Base-by-base conservation (phyloP, 257 asterid genomes). In the Eucommia ulmoides region DNA sequence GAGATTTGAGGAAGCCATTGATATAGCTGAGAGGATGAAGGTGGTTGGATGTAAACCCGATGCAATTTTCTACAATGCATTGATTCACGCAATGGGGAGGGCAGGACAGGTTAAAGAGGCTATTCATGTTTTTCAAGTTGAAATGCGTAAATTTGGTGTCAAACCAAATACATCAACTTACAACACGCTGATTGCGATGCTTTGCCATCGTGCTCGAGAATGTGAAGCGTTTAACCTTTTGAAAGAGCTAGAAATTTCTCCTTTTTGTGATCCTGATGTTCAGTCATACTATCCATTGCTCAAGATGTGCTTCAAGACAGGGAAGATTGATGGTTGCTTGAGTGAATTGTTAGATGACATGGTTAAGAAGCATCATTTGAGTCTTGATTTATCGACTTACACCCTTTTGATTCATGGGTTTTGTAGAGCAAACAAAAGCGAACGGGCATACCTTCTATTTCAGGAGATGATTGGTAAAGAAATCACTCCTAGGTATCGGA, bases 171-270 rank as follows among this genome's bases (percentile, higher is more conserved):
- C 85, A 2, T 78, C 97, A 15, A 87, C 88, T 20, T 83, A 68
- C 74, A 87, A 87, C 64, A 64, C 96, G 9, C 70, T 87, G 83
- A 80, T 87, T 49, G 78, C 96, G 6, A 75, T 83, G 89, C 75
- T 83, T 56, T 87, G 94, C 59, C 78, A 72, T 63, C 77, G 65
- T 46, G 61, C 38, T 41, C 77, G 72, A 59, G 93, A 64, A 61
- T 63, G 60, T 41, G 53, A 50, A 47, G 96, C 94, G 0, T 12
- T 65, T 42, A 65, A 78, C 53, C 67, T 64, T 54, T 76, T 83
- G 45, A 22, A 53, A 69, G 73, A 70, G 19, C 56, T 80, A 50
- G 93, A 85, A 61, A 72, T 22, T 55, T 78, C 94, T 18, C 69
- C 77, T 1, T 33, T 49, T 46, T 80, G 93, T 76, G 75, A 76